Percentiles rank a stretch among this genome's conserved stretches.
phyloP scores from a whole-genome alignment of 129 eudicot genomes.

The Heracleum sosnowskyi region DNA sequence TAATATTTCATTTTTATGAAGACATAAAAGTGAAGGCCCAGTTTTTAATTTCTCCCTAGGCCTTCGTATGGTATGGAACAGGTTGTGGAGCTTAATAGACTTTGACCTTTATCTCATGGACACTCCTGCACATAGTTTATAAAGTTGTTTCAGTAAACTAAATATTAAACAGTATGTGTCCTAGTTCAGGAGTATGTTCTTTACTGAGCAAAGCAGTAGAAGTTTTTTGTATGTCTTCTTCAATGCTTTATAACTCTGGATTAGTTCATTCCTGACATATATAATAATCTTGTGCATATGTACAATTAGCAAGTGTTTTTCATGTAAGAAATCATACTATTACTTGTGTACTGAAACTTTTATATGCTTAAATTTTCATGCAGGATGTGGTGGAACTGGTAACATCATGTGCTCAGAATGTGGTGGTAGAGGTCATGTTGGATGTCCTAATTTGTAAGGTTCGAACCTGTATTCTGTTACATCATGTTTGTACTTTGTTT shows the following conservation, averaged over 20 bases:
- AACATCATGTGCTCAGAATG: slow-evolving; percentile 80
- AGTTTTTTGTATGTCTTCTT: not conserved
- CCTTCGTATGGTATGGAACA: too few relatives aligned
- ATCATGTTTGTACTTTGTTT: not conserved
- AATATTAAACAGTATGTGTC: not conserved
- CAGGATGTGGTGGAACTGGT: slow-evolving; percentile 97
- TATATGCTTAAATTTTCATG: slow-evolving; percentile 13
- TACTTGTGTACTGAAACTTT: not conserved
- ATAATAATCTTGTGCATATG: not conserved
- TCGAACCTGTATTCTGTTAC: slow-evolving; percentile 4
- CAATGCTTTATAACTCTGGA: not conserved
- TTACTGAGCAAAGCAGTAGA: not conserved
- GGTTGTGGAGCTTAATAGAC: not conserved
- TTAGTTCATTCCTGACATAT: not conserved
- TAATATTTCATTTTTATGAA: too few relatives aligned
- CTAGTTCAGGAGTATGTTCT: not conserved
- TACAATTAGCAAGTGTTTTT: not conserved
- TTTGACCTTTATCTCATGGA: not conserved
- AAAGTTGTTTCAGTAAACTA: not conserved
- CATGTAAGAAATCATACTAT: not conserved
- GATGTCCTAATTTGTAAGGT: slow-evolving; percentile 16
- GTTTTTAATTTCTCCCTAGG: too few relatives aligned
- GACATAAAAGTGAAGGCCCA: too few relatives aligned
- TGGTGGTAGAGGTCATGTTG: slow-evolving; percentile 79
- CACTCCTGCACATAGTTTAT: not conserved